phyloP scores from a whole-genome alignment of 768 basidiomycete genomes.

The Podaxis pistillaris region DNA sequence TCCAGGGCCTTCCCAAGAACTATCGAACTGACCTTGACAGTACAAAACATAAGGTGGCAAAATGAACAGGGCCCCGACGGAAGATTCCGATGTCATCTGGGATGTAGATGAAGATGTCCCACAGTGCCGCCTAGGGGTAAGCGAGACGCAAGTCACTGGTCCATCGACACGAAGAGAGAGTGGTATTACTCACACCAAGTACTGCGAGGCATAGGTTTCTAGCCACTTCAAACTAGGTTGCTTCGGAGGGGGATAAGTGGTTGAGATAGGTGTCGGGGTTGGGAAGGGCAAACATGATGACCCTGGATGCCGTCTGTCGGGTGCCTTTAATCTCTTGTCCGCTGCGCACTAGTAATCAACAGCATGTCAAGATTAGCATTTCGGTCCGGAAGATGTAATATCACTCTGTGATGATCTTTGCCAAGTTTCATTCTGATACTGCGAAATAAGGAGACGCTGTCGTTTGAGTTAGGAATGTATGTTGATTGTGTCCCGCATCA shows the following conservation, averaged over 20 bases:
- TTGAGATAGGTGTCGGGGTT: neutral
- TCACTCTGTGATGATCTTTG: too few relatives aligned
- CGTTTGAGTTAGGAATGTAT: too few relatives aligned
- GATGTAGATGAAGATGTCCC: neutral
- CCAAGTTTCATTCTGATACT: too few relatives aligned
- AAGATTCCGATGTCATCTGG: neutral
- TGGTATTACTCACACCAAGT: neutral
- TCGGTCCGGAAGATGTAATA: too few relatives aligned
- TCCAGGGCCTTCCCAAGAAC: neutral
- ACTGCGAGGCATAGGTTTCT: neutral
- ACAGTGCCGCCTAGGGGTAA: neutral
- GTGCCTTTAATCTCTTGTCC: neutral
- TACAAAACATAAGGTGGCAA: neutral
- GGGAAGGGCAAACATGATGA: neutral
- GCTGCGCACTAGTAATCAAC: too few relatives aligned
- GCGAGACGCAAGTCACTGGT: neutral
- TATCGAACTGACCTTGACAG: neutral
- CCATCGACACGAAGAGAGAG: neutral
- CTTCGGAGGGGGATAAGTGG: neutral
- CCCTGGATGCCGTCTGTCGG: too few relatives aligned
- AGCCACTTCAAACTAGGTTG: neutral
- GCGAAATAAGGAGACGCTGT: too few relatives aligned
- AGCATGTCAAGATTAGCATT: too few relatives aligned
- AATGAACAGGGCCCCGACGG: neutral
- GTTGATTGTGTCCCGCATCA: too few relatives aligned